Conservation (phyloP, 257 asterid genomes). For the Solanum boliviense region DNA sequence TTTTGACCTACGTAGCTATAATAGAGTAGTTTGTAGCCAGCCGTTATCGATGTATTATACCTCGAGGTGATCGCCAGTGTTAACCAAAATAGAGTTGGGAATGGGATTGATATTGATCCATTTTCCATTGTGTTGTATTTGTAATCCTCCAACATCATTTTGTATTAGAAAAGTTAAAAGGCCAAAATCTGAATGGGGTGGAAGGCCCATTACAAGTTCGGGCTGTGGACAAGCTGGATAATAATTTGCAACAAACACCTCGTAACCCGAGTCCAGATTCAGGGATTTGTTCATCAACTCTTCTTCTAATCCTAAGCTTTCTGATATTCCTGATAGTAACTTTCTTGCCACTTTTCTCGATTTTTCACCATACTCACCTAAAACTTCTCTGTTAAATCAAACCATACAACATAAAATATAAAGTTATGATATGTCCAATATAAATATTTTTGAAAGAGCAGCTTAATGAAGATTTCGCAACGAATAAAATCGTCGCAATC, state of each 20-base stretch:
- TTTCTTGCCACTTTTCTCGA: constrained; percentile 19
- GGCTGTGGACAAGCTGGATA: constrained; percentile 74
- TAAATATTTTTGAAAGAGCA: neutral
- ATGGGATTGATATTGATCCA: constrained; percentile 45
- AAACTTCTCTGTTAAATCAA: constrained; percentile 15
- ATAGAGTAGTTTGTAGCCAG: neutral
- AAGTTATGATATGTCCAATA: neutral
- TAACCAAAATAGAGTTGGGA: constrained; percentile 57
- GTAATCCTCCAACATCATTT: constrained; percentile 53
- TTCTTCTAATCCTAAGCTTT: constrained; percentile 47
- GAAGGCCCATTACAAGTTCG: constrained; percentile 51
- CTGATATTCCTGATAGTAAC: constrained; percentile 35
- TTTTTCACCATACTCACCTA: constrained; percentile 34
- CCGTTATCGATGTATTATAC: neutral
- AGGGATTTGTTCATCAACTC: constrained; percentile 20
- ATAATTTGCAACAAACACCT: constrained; percentile 38
- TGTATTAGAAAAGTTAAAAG: constrained; percentile 60
- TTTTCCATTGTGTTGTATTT: constrained; percentile 42
- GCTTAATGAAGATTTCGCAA: too few relatives aligned
- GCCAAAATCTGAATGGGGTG: constrained; percentile 76
- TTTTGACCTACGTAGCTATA: neutral
- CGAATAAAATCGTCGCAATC: neutral
- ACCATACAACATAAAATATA: too few relatives aligned
- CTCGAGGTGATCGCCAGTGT: constrained; percentile 34
- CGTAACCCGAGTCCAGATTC: constrained; percentile 28